Conservation (phyloP, 176 grass and related monocot genomes). For the Aegilops speltoides region DNA sequence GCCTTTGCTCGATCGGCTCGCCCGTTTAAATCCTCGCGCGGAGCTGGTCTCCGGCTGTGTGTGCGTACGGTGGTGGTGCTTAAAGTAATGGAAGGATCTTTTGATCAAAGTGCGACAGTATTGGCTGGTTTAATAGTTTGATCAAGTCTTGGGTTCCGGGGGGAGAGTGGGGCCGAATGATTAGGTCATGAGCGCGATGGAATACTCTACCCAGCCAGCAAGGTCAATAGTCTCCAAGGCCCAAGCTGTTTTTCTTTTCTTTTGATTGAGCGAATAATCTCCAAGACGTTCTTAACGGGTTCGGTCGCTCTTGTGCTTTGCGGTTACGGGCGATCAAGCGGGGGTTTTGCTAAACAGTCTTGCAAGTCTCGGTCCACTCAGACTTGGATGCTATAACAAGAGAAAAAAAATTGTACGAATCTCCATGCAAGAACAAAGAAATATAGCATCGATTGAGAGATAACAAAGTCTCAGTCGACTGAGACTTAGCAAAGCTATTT, state of each 20-base stretch:
- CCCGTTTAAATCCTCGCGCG: constrained; percentile 26
- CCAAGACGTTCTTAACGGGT: neutral
- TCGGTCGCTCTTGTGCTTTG: neutral
- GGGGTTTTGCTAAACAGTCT: neutral
- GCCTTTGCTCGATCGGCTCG: neutral
- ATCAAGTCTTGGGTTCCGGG: constrained; percentile 31
- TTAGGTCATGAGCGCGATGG: neutral
- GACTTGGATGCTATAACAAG: too few species aligned
- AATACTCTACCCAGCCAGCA: neutral
- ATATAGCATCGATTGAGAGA: too few species aligned
- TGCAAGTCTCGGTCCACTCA: too few species aligned
- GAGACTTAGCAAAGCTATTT: too few species aligned
- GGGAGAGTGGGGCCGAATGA: constrained; percentile 19
- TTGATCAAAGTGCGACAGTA: neutral
- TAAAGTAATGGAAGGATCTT: constrained; percentile 1
- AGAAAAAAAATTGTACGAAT: too few species aligned
- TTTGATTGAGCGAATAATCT: too few species aligned
- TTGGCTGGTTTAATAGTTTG: constrained; percentile 2
- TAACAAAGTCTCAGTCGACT: too few species aligned
- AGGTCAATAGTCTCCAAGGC: neutral
- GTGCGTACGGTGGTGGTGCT: neutral
- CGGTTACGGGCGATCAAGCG: neutral
- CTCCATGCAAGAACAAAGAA: too few species aligned
- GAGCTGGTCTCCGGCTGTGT: neutral
- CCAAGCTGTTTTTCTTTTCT: neutral